Percentiles rank a stretch among this genome's conserved stretches.
These are phyloP conservation scores for Sporothrix curviconia DNA, from an alignment of 2,329 filamentous ascomycete species.

Conservation along the genomic window DNA sequence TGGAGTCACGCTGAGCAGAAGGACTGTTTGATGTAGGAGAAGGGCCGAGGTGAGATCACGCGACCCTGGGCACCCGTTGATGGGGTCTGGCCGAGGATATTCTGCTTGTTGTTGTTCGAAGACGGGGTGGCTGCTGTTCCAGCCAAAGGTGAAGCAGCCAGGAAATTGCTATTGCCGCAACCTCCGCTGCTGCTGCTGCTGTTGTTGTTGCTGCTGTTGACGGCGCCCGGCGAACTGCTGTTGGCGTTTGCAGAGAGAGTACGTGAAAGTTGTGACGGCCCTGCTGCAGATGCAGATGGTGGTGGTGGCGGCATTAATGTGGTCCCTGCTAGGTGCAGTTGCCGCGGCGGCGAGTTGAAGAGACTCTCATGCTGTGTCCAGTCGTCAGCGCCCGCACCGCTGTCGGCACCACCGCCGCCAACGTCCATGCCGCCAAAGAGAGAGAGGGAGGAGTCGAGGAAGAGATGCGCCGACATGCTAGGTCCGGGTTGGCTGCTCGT, in stretches of 20 bases:
- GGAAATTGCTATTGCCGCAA: too few species aligned
- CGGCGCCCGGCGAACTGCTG: not conserved
- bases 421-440: constrained; percentile 13
- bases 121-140: too few species aligned
- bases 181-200: not conserved
- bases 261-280: not conserved
- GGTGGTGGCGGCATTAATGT: not conserved
- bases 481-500: not conserved
- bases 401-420: not conserved
- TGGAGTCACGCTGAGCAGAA: not conserved
- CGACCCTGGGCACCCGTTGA: not conserved
- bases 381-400: constrained; percentile 1
- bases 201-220: not conserved
- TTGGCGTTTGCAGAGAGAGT: not conserved
- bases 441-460: not conserved
- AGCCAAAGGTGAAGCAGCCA: too few species aligned
- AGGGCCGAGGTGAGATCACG: not conserved
- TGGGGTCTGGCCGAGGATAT: not conserved
- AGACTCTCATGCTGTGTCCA: constrained; percentile 6
- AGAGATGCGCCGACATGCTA: not conserved
- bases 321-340: too few species aligned
- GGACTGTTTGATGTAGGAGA: not conserved
- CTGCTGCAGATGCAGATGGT: not conserved
- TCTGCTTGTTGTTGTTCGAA: too few species aligned
- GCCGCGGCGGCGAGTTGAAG: not conserved